Percentiles rank a stretch among this genome's conserved stretches.
Evolutionary conservation across 2,329 filamentous ascomycete species (phyloP).

Genomic region (Cordyceps militaris): DNA sequence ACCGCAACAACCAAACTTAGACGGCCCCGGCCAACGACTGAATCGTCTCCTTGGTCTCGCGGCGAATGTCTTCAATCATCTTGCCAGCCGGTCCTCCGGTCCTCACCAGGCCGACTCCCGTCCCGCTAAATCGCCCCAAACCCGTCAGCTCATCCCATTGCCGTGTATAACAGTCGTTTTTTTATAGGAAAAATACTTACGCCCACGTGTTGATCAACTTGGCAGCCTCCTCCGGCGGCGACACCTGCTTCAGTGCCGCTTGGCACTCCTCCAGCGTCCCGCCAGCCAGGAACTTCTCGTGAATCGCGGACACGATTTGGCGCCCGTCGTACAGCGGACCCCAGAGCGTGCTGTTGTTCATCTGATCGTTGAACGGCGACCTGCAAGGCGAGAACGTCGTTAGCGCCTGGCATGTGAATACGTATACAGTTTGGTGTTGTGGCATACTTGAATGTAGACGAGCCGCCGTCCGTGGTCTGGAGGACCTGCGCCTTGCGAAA

Average conservation of each 20-base stretch:
- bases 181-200: constrained; percentile 19
- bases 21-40: constrained; percentile 19
- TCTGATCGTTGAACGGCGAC: constrained; percentile 36
- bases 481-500: constrained; percentile 35
- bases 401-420: not conserved
- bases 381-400: constrained; percentile 4
- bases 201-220: constrained; percentile 32
- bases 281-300: constrained; percentile 33
- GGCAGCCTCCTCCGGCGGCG: constrained; percentile 26
- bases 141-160: not conserved
- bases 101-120: constrained; percentile 39
- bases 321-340: constrained; percentile 37
- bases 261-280: constrained; percentile 36
- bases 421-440: not conserved
- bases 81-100: constrained; percentile 33
- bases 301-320: constrained; percentile 33
- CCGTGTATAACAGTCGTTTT: not conserved
- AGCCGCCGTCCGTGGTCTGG: constrained; percentile 35
- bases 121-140: constrained; percentile 25
- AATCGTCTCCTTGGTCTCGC: constrained; percentile 30
- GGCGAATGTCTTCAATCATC: constrained; percentile 35
- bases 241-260: constrained; percentile 31
- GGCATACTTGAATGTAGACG: constrained; percentile 38
- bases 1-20: not conserved
- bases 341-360: constrained; percentile 34